Evolutionary conservation across 768 basidiomycete species (phyloP).

Genomic region (Tylopilus sp.): DNA sequence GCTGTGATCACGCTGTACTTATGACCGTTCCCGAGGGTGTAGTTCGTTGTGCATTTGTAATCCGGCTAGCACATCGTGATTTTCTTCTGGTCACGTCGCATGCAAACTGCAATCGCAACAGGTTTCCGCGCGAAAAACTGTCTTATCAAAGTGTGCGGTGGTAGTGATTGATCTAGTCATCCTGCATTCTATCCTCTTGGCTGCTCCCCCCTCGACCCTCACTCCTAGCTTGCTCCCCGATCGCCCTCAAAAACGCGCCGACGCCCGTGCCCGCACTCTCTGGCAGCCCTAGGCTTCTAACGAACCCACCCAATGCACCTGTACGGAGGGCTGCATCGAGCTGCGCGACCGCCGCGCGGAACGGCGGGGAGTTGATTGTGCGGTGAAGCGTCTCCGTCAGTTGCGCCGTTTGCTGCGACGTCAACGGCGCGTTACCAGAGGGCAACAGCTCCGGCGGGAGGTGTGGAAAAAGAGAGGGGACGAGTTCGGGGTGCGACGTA

Average conservation of each 20-base stretch:
- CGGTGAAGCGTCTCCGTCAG: constrained; percentile 58
- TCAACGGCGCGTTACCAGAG: constrained; percentile 48
- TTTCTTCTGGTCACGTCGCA: no score
- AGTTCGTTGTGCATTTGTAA: no score
- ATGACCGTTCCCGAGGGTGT: no score
- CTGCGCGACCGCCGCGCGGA: constrained; percentile 72
- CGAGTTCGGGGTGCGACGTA: constrained; percentile 61
- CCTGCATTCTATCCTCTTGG: constrained; percentile 67
- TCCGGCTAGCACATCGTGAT: no score
- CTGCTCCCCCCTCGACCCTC: constrained; percentile 31
- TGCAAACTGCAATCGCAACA: no score
- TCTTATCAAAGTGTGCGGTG: no score
- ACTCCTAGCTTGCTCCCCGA: constrained; percentile 69
- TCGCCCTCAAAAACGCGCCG: constrained; percentile 73
- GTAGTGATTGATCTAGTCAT: constrained; percentile 51
- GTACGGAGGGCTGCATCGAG: constrained; percentile 85
- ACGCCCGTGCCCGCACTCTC: constrained; percentile 81
- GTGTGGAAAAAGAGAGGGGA: constrained; percentile 71
- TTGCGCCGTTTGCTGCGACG: constrained; percentile 21
- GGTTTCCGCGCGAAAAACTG: no score
- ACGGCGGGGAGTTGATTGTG: constrained; percentile 80
- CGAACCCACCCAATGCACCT: constrained; percentile 71
- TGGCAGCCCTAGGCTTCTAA: constrained; percentile 75
- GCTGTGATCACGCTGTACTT: no score
- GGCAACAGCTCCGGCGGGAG: constrained; percentile 73